These are phyloP conservation scores for Phytophthora tubulina DNA, from an alignment of 352 stramenopile species.

Conservation along the genomic window DNA sequence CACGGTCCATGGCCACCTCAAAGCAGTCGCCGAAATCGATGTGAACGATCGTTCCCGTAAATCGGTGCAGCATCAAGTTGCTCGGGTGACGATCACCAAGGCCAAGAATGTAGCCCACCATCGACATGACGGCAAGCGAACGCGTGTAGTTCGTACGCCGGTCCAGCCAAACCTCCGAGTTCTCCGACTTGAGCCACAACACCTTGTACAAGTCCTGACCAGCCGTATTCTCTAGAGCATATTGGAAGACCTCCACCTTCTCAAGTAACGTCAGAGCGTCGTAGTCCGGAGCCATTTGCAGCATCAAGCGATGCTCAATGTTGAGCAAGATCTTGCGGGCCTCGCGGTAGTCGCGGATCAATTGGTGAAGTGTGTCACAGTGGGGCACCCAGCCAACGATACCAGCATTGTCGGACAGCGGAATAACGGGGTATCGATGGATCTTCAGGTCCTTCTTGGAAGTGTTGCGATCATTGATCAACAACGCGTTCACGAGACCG, in stretches of 20 bases:
- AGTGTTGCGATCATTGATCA: constrained; percentile 96
- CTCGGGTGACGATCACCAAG: constrained; percentile 99
- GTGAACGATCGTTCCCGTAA: constrained; percentile 97
- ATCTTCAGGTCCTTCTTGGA: constrained; percentile 98
- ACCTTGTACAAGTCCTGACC: constrained; percentile 99
- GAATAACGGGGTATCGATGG: constrained; percentile 97
- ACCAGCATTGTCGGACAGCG: constrained; percentile 98
- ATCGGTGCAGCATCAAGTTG: constrained; percentile 99
- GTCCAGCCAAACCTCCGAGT: constrained; percentile 99
- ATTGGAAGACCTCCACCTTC: constrained; percentile 99
- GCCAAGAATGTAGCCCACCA: constrained; percentile 99
- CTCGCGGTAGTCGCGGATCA: constrained; percentile 96
- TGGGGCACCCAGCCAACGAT: constrained; percentile 98
- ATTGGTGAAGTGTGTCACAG: constrained; percentile 98
- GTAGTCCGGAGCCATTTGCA: constrained; percentile 95
- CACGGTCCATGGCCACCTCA: constrained; percentile 98
- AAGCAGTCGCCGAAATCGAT: constrained; percentile 98
- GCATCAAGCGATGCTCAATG: constrained; percentile 93
- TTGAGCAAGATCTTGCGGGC: constrained; percentile 93
- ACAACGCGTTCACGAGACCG: constrained; percentile 98
- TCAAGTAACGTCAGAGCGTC: constrained; percentile 97
- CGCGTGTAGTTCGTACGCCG: constrained; percentile 97
- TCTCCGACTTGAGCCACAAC: constrained; percentile 95
- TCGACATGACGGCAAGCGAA: constrained; percentile 98
- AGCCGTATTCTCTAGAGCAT: constrained; percentile 92